A percentile compares a stretch with the other conserved stretches of the same genome.
These are phyloP conservation scores for Lepiota brunneoincarnata DNA, from an alignment of 768 basidiomycete genomes.

Conservation along the genomic window DNA sequence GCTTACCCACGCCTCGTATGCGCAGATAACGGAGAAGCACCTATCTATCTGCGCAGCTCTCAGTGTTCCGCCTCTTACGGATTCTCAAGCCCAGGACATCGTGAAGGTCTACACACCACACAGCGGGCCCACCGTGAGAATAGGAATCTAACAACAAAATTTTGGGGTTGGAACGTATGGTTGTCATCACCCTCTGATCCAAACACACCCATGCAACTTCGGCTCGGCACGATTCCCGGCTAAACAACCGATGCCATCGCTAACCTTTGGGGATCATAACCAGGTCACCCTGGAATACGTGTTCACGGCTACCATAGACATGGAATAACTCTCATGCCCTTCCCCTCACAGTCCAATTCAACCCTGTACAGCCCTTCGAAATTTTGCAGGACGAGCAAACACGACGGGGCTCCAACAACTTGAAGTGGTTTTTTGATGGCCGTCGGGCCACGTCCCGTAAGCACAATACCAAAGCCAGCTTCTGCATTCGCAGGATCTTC, in stretches of 20 bases:
- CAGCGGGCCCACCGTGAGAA: no score
- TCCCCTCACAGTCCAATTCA: neutral
- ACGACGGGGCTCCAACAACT: neutral
- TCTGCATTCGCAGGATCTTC: neutral
- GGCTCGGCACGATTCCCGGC: neutral
- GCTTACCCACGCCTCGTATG: conserved; percentile 3
- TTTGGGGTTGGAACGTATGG: neutral
- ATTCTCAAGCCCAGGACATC: neutral
- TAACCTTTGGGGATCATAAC: neutral
- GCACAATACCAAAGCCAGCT: neutral
- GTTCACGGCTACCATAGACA: neutral
- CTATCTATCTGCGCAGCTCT: neutral
- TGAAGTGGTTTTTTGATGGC: neutral
- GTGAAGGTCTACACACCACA: neutral
- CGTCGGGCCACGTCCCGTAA: no score
- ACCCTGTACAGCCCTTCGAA: neutral
- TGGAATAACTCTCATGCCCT: neutral
- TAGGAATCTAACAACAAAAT: neutral
- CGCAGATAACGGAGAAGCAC: neutral
- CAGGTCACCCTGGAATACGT: neutral
- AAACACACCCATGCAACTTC: neutral
- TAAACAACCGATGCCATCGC: neutral
- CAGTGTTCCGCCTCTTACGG: neutral
- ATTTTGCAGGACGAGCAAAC: neutral
- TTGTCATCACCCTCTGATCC: neutral